phyloP scores from a whole-genome alignment of 495 filamentous ascomycete species.

The Letharia columbiana region DNA sequence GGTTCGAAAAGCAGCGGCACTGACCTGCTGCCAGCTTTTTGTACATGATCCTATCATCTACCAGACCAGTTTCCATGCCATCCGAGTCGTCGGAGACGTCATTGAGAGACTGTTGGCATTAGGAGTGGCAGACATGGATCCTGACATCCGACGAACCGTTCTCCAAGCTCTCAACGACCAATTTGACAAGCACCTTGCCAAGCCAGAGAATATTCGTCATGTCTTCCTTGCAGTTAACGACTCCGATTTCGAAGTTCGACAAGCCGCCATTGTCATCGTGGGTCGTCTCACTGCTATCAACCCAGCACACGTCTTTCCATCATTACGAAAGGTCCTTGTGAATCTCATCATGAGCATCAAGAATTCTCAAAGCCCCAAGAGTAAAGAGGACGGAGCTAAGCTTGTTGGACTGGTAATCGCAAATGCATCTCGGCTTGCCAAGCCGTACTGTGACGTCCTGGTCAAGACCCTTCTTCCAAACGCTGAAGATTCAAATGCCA shows the following conservation, averaged over 20 bases:
- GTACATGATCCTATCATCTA: constrained; percentile 94
- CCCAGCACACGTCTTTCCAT: constrained; percentile 94
- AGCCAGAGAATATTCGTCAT: constrained; percentile 91
- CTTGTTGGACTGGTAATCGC: constrained; percentile 86
- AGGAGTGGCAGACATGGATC: constrained; percentile 82
- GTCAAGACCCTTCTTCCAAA: constrained; percentile 84
- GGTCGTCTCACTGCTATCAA: constrained; percentile 86
- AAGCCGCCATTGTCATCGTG: constrained; percentile 92
- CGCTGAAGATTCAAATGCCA: constrained; percentile 68
- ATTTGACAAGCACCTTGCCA: constrained; percentile 89
- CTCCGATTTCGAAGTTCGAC: constrained; percentile 80
- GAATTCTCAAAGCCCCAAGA: constrained; percentile 85
- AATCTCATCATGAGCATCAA: constrained; percentile 93
- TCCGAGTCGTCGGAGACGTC: constrained; percentile 93
- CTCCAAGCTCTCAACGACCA: constrained; percentile 80
- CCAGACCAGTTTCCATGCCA: constrained; percentile 91
- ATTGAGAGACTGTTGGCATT: constrained; percentile 94
- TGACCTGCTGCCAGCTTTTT: constrained; percentile 96
- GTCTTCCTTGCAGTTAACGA: constrained; percentile 96
- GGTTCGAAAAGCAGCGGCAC: constrained; percentile 85
- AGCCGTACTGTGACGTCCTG: constrained; percentile 93
- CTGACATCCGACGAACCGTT: constrained; percentile 81
- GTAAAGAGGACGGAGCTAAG: constrained; percentile 91
- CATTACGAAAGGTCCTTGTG: constrained; percentile 84
- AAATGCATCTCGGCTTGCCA: constrained; percentile 82